These are phyloP conservation scores for Xylaria sp. DNA, from an alignment of 2,329 filamentous ascomycete genomes.

Conservation along the genomic window DNA sequence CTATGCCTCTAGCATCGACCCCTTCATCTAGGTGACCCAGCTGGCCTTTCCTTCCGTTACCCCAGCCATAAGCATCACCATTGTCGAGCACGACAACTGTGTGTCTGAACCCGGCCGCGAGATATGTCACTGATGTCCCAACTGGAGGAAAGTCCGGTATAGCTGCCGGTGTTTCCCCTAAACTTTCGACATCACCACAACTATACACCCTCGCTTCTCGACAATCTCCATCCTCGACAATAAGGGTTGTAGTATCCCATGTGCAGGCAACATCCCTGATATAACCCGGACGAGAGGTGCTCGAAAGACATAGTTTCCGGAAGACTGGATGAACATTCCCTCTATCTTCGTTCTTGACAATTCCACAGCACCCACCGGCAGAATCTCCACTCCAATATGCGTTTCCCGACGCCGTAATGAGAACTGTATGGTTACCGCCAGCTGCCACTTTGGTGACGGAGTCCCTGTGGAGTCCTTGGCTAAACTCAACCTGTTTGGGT, in stretches of 20 bases:
- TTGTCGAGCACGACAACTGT: constrained; percentile 77
- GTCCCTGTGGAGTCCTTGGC: constrained; percentile 51
- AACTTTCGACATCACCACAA: constrained; percentile 70
- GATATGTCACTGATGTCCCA: constrained; percentile 67
- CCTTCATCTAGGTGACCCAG: constrained; percentile 64
- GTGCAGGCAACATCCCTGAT: constrained; percentile 72
- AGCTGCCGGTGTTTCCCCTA: constrained; percentile 45
- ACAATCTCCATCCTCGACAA: constrained; percentile 58
- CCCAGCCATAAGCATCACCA: constrained; percentile 89
- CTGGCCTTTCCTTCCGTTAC: constrained; percentile 86
- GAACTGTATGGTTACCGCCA: constrained; percentile 88
- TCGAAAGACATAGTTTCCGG: constrained; percentile 53
- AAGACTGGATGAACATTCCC: constrained; percentile 53
- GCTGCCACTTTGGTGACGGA: constrained; percentile 59
- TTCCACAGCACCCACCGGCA: constrained; percentile 65
- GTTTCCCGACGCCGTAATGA: constrained; percentile 69
- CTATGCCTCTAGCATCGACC: constrained; percentile 52
- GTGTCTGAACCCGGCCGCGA: constrained; percentile 83
- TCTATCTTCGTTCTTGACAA: constrained; percentile 47
- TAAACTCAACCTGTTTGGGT: constrained; percentile 71
- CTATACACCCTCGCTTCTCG: constrained; percentile 65
- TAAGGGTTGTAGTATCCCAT: constrained; percentile 79
- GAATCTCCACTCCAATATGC: constrained; percentile 75
- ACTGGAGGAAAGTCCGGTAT: constrained; percentile 73
- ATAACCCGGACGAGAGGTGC: constrained; percentile 42